Conservation (phyloP, 768 basidiomycete species). For the Lentinula aciculospora region DNA sequence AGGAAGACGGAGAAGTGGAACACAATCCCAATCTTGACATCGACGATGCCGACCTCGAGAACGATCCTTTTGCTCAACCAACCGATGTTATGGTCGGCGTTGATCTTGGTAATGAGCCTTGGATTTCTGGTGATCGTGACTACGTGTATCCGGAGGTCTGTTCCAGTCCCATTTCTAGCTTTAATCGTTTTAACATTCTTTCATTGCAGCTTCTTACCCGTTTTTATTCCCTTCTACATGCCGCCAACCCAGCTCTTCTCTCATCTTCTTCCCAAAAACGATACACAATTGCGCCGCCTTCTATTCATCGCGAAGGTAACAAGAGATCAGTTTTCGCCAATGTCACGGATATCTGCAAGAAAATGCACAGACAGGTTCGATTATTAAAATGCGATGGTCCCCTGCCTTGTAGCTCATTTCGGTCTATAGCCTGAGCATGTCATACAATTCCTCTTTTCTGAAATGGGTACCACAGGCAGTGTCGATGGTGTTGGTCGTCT, state of each 20-base stretch:
- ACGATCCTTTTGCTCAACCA: slow-evolving; percentile 73
- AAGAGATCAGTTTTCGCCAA: slow-evolving; percentile 98
- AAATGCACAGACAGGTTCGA: slow-evolving; percentile 82
- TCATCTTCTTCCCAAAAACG: slow-evolving; percentile 81
- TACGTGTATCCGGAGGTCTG: slow-evolving; percentile 92
- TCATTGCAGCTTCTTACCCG: slow-evolving; percentile 77
- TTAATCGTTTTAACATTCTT: neutral
- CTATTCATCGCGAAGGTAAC: slow-evolving; percentile 91
- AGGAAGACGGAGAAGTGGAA: slow-evolving; percentile 49
- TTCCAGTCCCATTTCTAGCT: neutral
- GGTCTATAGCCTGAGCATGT: slow-evolving; percentile 83
- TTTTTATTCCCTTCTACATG: slow-evolving; percentile 87
- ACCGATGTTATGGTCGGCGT: slow-evolving; percentile 49
- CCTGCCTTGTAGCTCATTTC: neutral
- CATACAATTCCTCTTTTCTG: slow-evolving; percentile 94
- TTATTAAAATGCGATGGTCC: neutral
- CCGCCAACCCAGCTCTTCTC: slow-evolving; percentile 88
- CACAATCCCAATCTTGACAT: slow-evolving; percentile 59
- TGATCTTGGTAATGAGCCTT: slow-evolving; percentile 78
- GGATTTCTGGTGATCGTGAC: slow-evolving; percentile 91
- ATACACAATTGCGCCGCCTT: slow-evolving; percentile 95
- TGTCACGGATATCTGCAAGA: slow-evolving; percentile 94
- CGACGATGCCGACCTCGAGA: slow-evolving; percentile 83
- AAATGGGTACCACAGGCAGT: slow-evolving; percentile 96
- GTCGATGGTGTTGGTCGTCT: slow-evolving; percentile 89